Conservation (phyloP, 768 basidiomycete genomes). For the Agrocybe chaxingu region DNA sequence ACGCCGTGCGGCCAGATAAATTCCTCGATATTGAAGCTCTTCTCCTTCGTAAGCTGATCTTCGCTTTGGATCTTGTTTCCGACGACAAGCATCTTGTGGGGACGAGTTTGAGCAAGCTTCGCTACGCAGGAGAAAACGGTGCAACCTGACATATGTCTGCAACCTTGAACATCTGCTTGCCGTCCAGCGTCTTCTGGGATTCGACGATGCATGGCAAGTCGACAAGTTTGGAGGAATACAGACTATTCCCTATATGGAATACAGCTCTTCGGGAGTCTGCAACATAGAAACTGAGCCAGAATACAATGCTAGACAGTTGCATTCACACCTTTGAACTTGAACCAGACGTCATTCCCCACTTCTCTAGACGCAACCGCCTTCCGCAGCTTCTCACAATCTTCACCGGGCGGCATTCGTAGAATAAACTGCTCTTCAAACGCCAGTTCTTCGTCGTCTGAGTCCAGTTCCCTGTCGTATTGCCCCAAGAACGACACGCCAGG, state of each 20-base stretch:
- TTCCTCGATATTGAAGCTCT: constrained; percentile 86
- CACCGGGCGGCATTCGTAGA: constrained; percentile 81
- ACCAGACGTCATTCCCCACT: constrained; percentile 83
- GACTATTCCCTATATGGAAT: constrained; percentile 79
- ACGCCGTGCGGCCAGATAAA: constrained; percentile 98
- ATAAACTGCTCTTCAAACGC: constrained; percentile 98
- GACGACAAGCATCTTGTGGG: constrained; percentile 83
- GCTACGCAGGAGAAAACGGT: constrained; percentile 8
- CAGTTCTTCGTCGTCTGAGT: constrained; percentile 92
- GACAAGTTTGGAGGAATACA: constrained; percentile 90
- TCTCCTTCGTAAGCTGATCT: constrained; percentile 56
- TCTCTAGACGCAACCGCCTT: constrained; percentile 83
- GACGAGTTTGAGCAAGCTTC: constrained; percentile 12
- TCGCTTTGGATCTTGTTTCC: constrained; percentile 73
- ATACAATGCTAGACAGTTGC: not conserved
- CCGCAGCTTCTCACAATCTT: constrained; percentile 73
- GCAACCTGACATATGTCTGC: constrained; percentile 95
- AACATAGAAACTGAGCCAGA: constrained; percentile 2
- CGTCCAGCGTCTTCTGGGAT: constrained; percentile 93
- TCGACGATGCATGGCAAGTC: constrained; percentile 94
- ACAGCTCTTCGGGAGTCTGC: constrained; percentile 87
- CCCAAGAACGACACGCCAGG: constrained; percentile 89
- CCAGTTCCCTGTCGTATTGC: constrained; percentile 89
- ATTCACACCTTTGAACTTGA: constrained; percentile 89
- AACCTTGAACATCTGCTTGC: constrained; percentile 97